These are phyloP conservation scores for cucumber (Cucumis sativus) DNA, from an alignment of 306 rosid genomes.

Conservation along the genomic window DNA sequence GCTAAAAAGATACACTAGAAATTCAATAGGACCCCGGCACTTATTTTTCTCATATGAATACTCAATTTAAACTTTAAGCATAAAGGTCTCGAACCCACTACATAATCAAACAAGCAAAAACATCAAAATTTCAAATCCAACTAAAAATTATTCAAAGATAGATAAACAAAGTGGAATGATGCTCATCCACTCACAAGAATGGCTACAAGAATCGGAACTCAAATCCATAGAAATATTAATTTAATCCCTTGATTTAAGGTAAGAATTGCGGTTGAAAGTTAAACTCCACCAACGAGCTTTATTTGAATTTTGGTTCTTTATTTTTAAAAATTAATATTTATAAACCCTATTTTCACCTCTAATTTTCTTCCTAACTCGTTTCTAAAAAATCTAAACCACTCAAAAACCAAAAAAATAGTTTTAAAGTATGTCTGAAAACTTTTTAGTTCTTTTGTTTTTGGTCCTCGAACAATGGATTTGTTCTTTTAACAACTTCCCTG, in stretches of 20 bases:
- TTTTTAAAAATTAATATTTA: no score
- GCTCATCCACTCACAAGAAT: neutral
- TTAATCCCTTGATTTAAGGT: neutral
- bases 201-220: neutral
- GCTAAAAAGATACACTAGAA: neutral
- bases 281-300: neutral
- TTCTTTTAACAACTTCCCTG: no score
- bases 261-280: neutral
- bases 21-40: no score
- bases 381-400: no score
- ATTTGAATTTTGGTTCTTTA: no score
- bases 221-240: neutral
- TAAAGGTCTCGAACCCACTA: neutral
- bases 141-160: neutral
- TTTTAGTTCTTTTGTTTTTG: no score
- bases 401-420: no score
- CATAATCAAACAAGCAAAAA: neutral
- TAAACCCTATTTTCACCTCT: no score
- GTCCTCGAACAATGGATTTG: no score
- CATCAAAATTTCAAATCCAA: neutral
- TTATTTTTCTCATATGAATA: neutral
- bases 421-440: no score
- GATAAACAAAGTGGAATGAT: neutral
- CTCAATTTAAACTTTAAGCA: neutral
- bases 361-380: no score